These are phyloP conservation scores for Penicillium sp. DNA, from an alignment of 2,329 filamentous ascomycete species.

Conservation along the genomic window DNA sequence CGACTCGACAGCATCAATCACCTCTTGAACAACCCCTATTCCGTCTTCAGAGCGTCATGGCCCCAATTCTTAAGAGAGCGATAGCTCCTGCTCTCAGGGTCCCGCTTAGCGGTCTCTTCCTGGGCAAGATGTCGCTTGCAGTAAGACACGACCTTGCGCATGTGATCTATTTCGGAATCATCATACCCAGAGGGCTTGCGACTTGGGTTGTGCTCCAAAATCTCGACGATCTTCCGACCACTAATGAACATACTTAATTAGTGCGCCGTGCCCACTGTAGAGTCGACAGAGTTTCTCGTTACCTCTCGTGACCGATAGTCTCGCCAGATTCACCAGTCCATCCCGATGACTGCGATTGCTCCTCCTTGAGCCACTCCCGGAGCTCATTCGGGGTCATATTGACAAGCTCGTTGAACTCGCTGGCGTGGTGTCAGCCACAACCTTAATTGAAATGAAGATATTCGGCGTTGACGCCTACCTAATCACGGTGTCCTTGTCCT, in stretches of 20 bases:
- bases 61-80: constrained; percentile 66
- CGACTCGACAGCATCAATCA: not conserved
- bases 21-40: not conserved
- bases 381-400: constrained; percentile 66
- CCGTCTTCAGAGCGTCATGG: constrained; percentile 54
- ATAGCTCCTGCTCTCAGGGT: constrained; percentile 59
- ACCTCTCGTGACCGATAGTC: constrained; percentile 64
- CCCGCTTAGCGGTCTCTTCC: constrained; percentile 59
- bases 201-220: constrained; percentile 62
- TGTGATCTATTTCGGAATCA: constrained; percentile 59
- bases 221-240: constrained; percentile 64
- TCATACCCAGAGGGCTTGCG: constrained; percentile 60
- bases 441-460: constrained; percentile 22
- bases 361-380: constrained; percentile 61
- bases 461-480: constrained; percentile 33
- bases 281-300: not conserved
- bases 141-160: constrained; percentile 65
- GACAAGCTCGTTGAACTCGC: constrained; percentile 66
- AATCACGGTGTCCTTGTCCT: constrained; percentile 54
- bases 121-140: constrained; percentile 68
- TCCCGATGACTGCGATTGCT: constrained; percentile 60
- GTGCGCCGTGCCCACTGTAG: too few species aligned
- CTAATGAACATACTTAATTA: constrained; percentile 34
- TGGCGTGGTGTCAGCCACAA: constrained; percentile 31
- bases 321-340: constrained; percentile 64